Conservation (phyloP, 352 stramenopile species). For the Phytophthora vignae region DNA sequence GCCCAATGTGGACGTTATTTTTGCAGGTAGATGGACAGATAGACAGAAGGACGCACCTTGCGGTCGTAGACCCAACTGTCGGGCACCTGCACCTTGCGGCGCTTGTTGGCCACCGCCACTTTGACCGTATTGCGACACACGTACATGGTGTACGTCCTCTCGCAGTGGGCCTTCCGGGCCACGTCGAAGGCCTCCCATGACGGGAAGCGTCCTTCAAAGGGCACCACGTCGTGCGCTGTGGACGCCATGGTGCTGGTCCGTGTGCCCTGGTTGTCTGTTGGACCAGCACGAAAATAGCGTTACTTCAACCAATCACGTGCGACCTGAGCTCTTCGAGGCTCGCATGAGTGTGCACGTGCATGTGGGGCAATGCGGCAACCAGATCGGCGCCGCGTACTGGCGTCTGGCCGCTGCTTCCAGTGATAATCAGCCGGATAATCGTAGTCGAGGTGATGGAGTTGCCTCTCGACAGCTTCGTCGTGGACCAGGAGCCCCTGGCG, state of each 20-base stretch:
- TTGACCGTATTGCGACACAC: conserved; percentile 84
- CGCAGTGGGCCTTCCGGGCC: conserved; percentile 67
- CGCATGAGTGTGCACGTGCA: conserved; percentile 72
- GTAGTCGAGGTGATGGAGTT: not conserved
- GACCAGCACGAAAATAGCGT: conserved; percentile 3
- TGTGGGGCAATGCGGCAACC: conserved; percentile 82
- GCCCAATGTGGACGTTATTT: conserved; percentile 14
- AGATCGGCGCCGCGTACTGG: conserved; percentile 81
- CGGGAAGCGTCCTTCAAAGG: conserved; percentile 72
- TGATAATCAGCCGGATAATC: conserved; percentile 1
- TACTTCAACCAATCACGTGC: conserved; percentile 15
- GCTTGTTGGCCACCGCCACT: conserved; percentile 76
- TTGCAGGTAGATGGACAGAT: not conserved
- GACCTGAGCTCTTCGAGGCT: not conserved
- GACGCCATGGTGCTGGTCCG: conserved; percentile 23
- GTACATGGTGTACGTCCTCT: conserved; percentile 86
- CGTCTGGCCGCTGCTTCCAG: conserved; percentile 35
- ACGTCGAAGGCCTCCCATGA: conserved; percentile 84
- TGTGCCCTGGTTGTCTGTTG: not conserved
- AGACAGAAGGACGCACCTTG: conserved; percentile 45
- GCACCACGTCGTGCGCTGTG: conserved; percentile 63
- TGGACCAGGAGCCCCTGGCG: not conserved
- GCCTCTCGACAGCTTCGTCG: conserved; percentile 8
- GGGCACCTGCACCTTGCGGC: conserved; percentile 73
- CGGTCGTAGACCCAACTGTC: conserved; percentile 72